Conservation (phyloP, 2,329 filamentous ascomycete species). For the Arthrocladium fulminans region DNA sequence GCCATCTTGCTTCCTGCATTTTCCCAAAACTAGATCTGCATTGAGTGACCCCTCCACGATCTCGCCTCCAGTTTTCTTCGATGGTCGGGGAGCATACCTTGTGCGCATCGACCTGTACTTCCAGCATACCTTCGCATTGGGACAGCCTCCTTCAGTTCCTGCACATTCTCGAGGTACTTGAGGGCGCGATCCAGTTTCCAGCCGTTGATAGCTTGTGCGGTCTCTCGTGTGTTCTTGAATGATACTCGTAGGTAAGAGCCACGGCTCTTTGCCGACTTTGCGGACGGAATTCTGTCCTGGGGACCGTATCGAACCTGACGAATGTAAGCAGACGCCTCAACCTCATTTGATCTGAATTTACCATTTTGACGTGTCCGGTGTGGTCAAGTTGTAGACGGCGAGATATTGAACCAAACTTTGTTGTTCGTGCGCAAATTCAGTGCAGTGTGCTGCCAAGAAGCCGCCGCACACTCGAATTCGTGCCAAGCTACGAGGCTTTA, state of each 20-base stretch:
- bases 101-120: slow-evolving; percentile 87
- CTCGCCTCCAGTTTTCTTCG: slow-evolving; percentile 4
- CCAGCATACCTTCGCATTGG: slow-evolving; percentile 97
- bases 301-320: slow-evolving; percentile 88
- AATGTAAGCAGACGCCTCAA: background rate
- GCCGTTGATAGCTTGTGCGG: slow-evolving; percentile 97
- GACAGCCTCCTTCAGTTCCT: slow-evolving; percentile 93
- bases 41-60: background rate
- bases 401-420: background rate
- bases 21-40: background rate
- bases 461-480: too few species aligned
- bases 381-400: background rate
- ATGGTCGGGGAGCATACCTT: slow-evolving; percentile 60
- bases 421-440: background rate
- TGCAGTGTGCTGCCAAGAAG: slow-evolving; percentile 1
- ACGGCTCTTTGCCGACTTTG: slow-evolving; percentile 90
- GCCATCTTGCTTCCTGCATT: background rate
- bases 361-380: slow-evolving; percentile 7
- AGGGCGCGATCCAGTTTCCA: slow-evolving; percentile 95
- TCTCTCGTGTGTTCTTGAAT: slow-evolving; percentile 99
- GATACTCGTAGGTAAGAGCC: slow-evolving; percentile 98
- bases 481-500: too few species aligned
- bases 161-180: slow-evolving; percentile 96
- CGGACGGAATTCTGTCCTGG: slow-evolving; percentile 65
- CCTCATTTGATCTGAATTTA: background rate